Conservation (phyloP, 148 eudicot genomes). For the Chenopodium suecicum region DNA sequence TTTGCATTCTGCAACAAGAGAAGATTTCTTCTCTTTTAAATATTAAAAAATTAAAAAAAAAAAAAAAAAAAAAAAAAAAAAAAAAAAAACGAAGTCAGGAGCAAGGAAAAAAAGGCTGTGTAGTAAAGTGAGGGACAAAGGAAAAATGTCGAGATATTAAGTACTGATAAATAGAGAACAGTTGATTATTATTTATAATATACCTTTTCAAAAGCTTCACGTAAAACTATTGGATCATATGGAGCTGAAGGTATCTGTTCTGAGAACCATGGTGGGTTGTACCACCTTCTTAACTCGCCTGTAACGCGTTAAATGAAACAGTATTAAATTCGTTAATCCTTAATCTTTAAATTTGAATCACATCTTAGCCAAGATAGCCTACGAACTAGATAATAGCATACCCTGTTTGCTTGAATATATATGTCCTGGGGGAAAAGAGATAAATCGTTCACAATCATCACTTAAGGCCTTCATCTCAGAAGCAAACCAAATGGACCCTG, state of each 20-base stretch:
- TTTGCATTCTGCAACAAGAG: not conserved
- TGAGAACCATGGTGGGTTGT: slow-evolving; percentile 77
- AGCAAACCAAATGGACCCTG: slow-evolving; percentile 95
- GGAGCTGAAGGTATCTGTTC: slow-evolving; percentile 69
- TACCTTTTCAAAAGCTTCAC: slow-evolving; percentile 86
- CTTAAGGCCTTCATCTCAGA: slow-evolving; percentile 95
- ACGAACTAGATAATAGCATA: slow-evolving; percentile 27
- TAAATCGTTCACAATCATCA: slow-evolving; percentile 93
- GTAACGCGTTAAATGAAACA: slow-evolving; percentile 13
- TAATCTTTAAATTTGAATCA: not conserved
- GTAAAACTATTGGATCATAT: slow-evolving; percentile 67
- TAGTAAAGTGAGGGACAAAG: not conserved
- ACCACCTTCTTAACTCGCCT: slow-evolving; percentile 88
- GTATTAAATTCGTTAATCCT: slow-evolving; percentile 1
- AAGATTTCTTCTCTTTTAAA: not conserved
- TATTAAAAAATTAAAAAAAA: not conserved
- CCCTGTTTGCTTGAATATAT: slow-evolving; percentile 87
- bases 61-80: no score
- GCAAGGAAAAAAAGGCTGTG: not conserved
- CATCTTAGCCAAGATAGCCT: not conserved
- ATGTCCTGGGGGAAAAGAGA: slow-evolving; percentile 80
- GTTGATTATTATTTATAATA: not conserved
- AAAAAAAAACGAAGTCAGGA: not conserved
- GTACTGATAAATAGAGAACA: not conserved
- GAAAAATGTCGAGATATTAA: not conserved